phyloP scores from a whole-genome alignment of 306 rosid species.

The Carpinus fangiana region DNA sequence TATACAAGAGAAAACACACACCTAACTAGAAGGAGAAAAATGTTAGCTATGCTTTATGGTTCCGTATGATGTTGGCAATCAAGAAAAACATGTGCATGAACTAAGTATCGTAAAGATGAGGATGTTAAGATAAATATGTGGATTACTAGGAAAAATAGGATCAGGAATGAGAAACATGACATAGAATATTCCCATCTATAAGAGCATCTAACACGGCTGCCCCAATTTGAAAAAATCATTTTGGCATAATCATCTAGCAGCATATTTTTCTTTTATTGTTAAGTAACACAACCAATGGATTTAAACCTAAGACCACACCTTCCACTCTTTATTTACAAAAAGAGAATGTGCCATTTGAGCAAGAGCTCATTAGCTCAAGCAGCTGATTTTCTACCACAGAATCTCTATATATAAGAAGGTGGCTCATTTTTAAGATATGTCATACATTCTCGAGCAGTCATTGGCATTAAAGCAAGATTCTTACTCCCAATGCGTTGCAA shows the following conservation, averaged over 20 bases:
- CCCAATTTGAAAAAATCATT: neutral
- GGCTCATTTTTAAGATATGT: neutral
- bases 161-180: neutral
- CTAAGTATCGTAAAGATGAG: neutral
- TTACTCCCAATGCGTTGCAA: neutral
- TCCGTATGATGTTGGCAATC: neutral
- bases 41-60: neutral
- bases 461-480: neutral
- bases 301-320: neutral
- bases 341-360: neutral
- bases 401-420: neutral
- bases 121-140: neutral
- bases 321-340: neutral
- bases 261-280: neutral
- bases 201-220: neutral
- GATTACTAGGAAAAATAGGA: neutral
- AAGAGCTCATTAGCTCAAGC: neutral
- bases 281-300: neutral
- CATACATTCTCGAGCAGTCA: neutral
- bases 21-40: no score
- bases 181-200: neutral
- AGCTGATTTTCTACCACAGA: neutral
- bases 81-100: neutral
- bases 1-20: no score
- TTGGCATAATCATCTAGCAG: neutral